Evolutionary conservation across 176 grass and related monocot species (phyloP), one percentile per base, ranked within the genome.

Genomic region (Musa schizocarpa): DNA sequence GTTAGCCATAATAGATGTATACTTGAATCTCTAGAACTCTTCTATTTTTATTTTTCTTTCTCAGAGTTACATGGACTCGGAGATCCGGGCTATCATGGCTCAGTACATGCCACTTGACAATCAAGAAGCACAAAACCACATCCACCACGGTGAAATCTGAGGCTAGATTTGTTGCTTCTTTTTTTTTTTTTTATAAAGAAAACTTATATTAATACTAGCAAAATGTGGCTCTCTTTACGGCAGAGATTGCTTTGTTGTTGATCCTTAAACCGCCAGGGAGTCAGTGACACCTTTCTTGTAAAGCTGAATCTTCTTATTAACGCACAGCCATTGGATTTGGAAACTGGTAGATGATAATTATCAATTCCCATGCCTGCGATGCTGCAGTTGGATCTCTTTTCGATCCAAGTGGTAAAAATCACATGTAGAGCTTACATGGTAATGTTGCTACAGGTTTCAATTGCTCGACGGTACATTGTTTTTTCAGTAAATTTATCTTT

Each of bases 61-160:
- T 26, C 72, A 74, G 72, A 74, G 72, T 34, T 74, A 74, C 53
- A 74, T 74, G 72, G 72, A 74, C 53, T 55, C 72, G 1, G 72
- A 74, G 72, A 56, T 74, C 14, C 72, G 72, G 1, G 72, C 72
- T 17, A 74, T 74, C 53, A 74, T 74, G 72, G 72, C 72, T 16
- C 72, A 74, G 52, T 74, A 74, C 72, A 74, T 74, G 72, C 72
- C 72, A 9, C 72, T 74, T 26, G 72, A 74, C 72, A 74, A 74
- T 34, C 72, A 74, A 57, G 72, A 74, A 56, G 53, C 52, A n/a
- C 72, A 74, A 34, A 74, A 29, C 20, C 72, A 74, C 11, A 29
- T 74, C 53, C 72, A 34, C 1, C 72, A 74, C 19, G 72, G 12
- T 27, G 72, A 74, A 54, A 74, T 74, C 25, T 74, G 72, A 74